Evolutionary conservation across 2,329 filamentous ascomycete species (phyloP).

Genomic region (Neospermospora avenae): DNA sequence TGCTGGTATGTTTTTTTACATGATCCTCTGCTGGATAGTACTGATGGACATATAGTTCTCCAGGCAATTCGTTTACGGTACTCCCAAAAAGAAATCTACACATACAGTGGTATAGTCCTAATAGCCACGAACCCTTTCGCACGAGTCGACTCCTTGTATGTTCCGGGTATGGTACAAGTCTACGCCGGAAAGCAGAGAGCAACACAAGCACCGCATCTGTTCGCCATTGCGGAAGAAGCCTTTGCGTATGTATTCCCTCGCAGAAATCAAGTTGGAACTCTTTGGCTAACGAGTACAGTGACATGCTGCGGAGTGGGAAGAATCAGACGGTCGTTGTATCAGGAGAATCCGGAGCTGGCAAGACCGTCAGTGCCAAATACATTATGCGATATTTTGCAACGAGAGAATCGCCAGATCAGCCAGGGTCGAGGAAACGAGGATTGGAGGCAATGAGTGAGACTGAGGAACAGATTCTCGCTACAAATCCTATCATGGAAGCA

Average conservation of each 20-base stretch:
- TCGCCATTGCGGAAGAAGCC: conserved; percentile 97
- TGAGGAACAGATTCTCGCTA: conserved; percentile 96
- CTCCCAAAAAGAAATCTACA: conserved; percentile 98
- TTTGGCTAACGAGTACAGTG: conserved; percentile 54
- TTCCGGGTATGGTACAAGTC: conserved; percentile 99
- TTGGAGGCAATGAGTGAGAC: conserved; percentile 90
- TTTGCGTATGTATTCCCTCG: conserved; percentile 70
- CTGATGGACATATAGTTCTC: conserved; percentile 59
- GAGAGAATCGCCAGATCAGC: conserved; percentile 87
- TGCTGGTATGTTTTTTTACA: conserved; percentile 62
- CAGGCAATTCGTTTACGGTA: conserved; percentile 98
- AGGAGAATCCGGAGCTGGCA: conserved; percentile 96
- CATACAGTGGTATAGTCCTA: conserved; percentile 96
- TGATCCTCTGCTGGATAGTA: conserved; percentile 7
- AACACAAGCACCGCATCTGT: conserved; percentile 95
- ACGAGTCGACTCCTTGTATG: conserved; percentile 94
- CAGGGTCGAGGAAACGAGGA: conserved; percentile 73
- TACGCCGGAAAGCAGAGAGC: conserved; percentile 96
- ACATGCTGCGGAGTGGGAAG: conserved; percentile 93
- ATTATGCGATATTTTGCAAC: conserved; percentile 99
- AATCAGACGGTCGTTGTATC: conserved; percentile 99
- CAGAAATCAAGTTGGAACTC: background rate
- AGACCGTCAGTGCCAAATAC: conserved; percentile 99
- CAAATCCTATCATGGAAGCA: conserved; percentile 99
- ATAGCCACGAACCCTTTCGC: conserved; percentile 99